phyloP scores from a whole-genome alignment of 192 early-diverging fungal genomes.

The Entomortierella lignicola region DNA sequence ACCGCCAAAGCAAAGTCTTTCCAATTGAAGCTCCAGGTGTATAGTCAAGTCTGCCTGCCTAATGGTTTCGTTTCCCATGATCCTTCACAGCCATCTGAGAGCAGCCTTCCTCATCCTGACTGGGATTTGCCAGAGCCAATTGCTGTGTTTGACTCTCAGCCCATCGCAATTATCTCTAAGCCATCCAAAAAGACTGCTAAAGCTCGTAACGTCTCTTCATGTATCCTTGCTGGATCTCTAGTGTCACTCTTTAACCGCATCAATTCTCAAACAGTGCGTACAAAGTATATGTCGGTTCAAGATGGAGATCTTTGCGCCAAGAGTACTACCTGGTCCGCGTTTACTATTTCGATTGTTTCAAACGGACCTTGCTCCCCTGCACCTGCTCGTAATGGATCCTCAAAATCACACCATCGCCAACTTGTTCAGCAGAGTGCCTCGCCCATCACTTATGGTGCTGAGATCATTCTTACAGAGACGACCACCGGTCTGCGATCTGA shows the following conservation, averaged over 20 bases:
- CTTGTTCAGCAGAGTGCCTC: constrained; percentile 27
- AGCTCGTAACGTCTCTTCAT: constrained; percentile 79
- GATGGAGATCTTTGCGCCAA: constrained; percentile 67
- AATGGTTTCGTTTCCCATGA: constrained; percentile 38
- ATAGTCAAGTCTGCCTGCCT: constrained; percentile 52
- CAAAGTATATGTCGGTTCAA: constrained; percentile 82
- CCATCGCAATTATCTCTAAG: constrained; percentile 91
- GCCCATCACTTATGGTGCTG: constrained; percentile 78
- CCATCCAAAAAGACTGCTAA: constrained; percentile 93
- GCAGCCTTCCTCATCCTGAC: constrained; percentile 28
- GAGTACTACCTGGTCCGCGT: constrained; percentile 70
- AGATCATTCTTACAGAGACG: constrained; percentile 76
- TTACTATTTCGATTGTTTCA: constrained; percentile 62
- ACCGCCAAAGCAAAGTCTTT: constrained; percentile 87
- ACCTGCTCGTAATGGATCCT: constrained; percentile 13
- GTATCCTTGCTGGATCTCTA: constrained; percentile 79
- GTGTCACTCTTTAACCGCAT: constrained; percentile 92
- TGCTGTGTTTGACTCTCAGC: constrained; percentile 73
- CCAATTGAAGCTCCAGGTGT: constrained; percentile 72
- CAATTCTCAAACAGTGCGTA: constrained; percentile 91
- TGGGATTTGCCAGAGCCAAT: constrained; percentile 55
- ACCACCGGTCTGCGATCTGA: constrained; percentile 72
- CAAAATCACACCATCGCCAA: constrained; percentile 50
- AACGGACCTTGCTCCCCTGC: constrained; percentile 29
- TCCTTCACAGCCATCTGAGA: constrained; percentile 6